These are phyloP conservation scores for Yamadazyma dendronema DNA, from an alignment of 1,139 yeast genomes.

Conservation along the genomic window DNA sequence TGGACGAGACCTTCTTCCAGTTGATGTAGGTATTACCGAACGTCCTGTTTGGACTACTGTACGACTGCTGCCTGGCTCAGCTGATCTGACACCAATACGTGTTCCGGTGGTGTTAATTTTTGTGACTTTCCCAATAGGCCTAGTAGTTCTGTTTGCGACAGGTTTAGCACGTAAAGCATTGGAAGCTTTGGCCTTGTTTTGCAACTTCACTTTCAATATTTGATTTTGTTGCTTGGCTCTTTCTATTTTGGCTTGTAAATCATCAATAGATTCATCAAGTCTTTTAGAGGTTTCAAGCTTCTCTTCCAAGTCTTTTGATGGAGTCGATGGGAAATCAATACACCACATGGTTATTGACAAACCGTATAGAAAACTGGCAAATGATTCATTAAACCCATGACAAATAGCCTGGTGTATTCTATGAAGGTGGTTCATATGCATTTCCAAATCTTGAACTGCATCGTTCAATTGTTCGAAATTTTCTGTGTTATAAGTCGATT, in stretches of 20 bases:
- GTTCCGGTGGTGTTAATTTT: too few species aligned
- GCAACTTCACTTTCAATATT: slow-evolving; percentile 24
- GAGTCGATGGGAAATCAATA: slow-evolving; percentile 52
- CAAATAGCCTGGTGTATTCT: slow-evolving; percentile 50
- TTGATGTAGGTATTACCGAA: background rate
- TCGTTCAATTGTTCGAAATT: slow-evolving; percentile 48
- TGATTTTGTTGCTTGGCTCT: slow-evolving; percentile 26
- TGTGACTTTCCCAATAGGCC: too few species aligned
- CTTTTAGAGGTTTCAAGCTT: slow-evolving; percentile 26
- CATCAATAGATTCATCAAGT: slow-evolving; percentile 24
- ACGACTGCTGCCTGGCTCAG: too few species aligned
- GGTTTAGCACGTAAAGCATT: slow-evolving; percentile 10
- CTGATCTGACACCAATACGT: too few species aligned
- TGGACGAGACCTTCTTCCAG: slow-evolving; percentile 2
- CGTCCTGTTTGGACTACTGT: too few species aligned
- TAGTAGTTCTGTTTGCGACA: background rate
- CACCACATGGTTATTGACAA: slow-evolving; percentile 66
- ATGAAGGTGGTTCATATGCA: slow-evolving; percentile 45
- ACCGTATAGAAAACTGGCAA: slow-evolving; percentile 62
- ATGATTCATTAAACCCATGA: slow-evolving; percentile 58
- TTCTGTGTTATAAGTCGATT: slow-evolving; percentile 28
- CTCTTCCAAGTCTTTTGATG: slow-evolving; percentile 37
- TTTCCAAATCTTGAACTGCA: slow-evolving; percentile 50
- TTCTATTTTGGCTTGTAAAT: slow-evolving; percentile 21
- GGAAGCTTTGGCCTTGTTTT: slow-evolving; percentile 10